Base-by-base conservation (phyloP, 176 grass and related monocot species). In the Musa schizocarpa region DNA sequence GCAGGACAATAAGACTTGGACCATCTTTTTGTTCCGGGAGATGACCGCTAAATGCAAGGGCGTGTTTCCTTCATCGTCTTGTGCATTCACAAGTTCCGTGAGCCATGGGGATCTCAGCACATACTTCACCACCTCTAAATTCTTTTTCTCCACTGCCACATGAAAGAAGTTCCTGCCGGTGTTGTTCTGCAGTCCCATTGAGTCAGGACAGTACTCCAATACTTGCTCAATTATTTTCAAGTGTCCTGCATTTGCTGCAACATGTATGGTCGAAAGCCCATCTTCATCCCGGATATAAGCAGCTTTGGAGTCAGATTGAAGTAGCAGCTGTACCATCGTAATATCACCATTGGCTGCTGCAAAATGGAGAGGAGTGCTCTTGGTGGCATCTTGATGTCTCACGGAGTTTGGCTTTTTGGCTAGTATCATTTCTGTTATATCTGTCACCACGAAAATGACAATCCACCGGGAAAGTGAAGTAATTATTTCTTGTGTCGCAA, bases 351-450 rank as follows among this genome's bases (percentile, higher is more conserved):
- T 70, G 26, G 89, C 86, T 24, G 85, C 87, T 65, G 88, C 79
- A 62, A 92, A 96, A 68, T 96, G 89, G 77, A 96, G 85, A 75
- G 89, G 83, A 78, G 83, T 81, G 69, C 89, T 90, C 54, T 77
- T 71, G 19, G 69, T 70, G 54, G 80, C 65, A 51, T 96, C 93
- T 80, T 76, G 57, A 82, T 77, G 68, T 76, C 72, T 90, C 55
- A 76, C 27, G 43, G 82, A 81, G 53, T 55, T 11, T 43, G 75
- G 51, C 3, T 84, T 84, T 81, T 85, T 90, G n/a, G 77, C 49
- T 54, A 92, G 64, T 80, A 90, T 78, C 77, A 71, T 48, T 71
- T 52, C 22, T 13, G 87, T 77, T 75, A 88, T 96, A 76, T 84
- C 93, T 96, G 53, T 85, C 74, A 50, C 34, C 68, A 50, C 17